Percentiles rank a stretch among this genome's conserved stretches.
These are phyloP conservation scores for Puccinia novopanici DNA, from an alignment of 1,284 basidiomycete species.

Conservation along the genomic window DNA sequence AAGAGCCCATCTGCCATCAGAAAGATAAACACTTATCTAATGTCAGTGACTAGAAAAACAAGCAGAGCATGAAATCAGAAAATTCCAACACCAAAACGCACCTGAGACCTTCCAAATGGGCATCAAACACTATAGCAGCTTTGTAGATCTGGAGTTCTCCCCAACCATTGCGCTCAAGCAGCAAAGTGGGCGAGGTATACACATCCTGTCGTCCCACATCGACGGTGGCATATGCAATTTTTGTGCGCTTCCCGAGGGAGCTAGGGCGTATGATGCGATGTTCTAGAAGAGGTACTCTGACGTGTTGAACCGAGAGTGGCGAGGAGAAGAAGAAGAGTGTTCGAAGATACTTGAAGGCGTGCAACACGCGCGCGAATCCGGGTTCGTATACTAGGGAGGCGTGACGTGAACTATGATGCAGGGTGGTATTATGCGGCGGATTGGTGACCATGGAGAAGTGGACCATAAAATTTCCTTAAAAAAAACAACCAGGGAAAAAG, in stretches of 20 bases:
- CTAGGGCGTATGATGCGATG: constrained; percentile 40
- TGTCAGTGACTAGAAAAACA: neutral
- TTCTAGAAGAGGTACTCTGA: constrained; percentile 29
- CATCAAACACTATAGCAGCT: constrained; percentile 40
- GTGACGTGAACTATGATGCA: constrained; percentile 38
- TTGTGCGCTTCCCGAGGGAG: constrained; percentile 28
- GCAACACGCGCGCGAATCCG: constrained; percentile 25
- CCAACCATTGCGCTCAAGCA: constrained; percentile 31
- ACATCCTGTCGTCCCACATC: constrained; percentile 44
- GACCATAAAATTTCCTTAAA: constrained; percentile 46
- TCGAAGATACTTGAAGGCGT: constrained; percentile 41
- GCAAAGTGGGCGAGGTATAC: constrained; percentile 1
- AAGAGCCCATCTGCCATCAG: constrained; percentile 25
- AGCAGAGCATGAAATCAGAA: neutral
- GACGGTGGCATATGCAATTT: constrained; percentile 28
- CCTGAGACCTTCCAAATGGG: constrained; percentile 45
- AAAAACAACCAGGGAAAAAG: neutral
- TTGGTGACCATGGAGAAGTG: constrained; percentile 13
- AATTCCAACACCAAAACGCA: no score
- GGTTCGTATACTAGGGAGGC: constrained; percentile 42
- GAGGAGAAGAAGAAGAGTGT: constrained; percentile 46
- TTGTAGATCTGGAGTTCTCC: constrained; percentile 48
- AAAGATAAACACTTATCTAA: neutral
- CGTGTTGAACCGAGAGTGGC: constrained; percentile 32
- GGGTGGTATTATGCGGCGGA: constrained; percentile 33